These are phyloP conservation scores for Teratosphaeria destructans DNA, from an alignment of 2,329 filamentous ascomycete genomes.

Conservation along the genomic window DNA sequence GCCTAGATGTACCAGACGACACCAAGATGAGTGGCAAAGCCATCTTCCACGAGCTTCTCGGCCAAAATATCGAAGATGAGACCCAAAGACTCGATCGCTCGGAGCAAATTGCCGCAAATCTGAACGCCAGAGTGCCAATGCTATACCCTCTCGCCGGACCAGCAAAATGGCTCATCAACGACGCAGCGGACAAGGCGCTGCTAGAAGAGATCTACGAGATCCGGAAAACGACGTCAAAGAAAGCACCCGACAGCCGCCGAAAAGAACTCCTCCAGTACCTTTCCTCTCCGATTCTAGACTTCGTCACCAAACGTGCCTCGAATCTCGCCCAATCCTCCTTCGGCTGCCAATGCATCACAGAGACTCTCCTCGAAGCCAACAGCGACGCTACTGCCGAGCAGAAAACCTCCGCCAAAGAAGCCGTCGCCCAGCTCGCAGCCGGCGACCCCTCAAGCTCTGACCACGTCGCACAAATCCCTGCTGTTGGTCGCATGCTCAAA, in stretches of 20 bases:
- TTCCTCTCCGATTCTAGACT: slow-evolving; percentile 63
- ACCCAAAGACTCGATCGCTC: slow-evolving; percentile 36
- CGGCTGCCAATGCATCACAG: slow-evolving; percentile 75
- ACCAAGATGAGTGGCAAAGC: slow-evolving; percentile 79
- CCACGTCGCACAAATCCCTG: slow-evolving; percentile 52
- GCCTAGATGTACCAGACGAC: slow-evolving; percentile 88
- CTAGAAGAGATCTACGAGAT: slow-evolving; percentile 70
- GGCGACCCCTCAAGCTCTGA: slow-evolving; percentile 32
- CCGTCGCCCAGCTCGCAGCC: slow-evolving; percentile 43
- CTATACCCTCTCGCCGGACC: slow-evolving; percentile 68
- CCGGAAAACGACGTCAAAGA: slow-evolving; percentile 80
- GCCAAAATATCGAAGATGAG: slow-evolving; percentile 45
- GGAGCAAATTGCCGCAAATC: slow-evolving; percentile 58
- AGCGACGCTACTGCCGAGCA: slow-evolving; percentile 63
- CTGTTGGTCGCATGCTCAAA: slow-evolving; percentile 77
- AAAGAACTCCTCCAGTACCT: slow-evolving; percentile 65
- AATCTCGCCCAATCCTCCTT: slow-evolving; percentile 66
- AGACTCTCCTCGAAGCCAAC: slow-evolving; percentile 65
- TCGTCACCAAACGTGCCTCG: slow-evolving; percentile 57
- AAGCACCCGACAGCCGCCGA: slow-evolving; percentile 66
- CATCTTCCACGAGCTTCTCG: slow-evolving; percentile 77
- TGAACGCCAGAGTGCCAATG: slow-evolving; percentile 55
- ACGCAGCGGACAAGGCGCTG: slow-evolving; percentile 56
- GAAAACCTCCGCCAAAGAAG: slow-evolving; percentile 48
- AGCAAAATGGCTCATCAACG: slow-evolving; percentile 53